A percentile compares a stretch with the other conserved stretches of the same genome.
Conservation (phyloP, 805 yeast species). For the Candida pini region DNA sequence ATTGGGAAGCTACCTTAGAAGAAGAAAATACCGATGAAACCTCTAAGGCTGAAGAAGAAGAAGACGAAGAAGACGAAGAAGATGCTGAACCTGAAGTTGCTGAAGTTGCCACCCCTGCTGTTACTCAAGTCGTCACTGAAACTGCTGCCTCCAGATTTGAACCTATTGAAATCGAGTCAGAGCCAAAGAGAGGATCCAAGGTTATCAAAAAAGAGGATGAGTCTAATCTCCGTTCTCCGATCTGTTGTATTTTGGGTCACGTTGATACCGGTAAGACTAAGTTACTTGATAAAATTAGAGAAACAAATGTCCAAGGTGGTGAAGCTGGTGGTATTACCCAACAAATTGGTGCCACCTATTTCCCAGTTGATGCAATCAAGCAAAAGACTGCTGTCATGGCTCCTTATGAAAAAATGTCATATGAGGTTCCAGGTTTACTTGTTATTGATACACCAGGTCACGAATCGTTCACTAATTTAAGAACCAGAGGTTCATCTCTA, state of each 20-base stretch:
- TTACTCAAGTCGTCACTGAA: slow-evolving; percentile 5
- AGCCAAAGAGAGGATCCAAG: slow-evolving; percentile 9
- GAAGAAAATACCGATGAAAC: slow-evolving; percentile 30
- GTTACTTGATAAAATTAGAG: slow-evolving; percentile 93
- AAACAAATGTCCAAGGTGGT: slow-evolving; percentile 99
- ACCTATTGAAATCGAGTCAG: slow-evolving; percentile 12
- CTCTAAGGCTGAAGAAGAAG: slow-evolving; percentile 27
- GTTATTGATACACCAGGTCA: slow-evolving; percentile 99
- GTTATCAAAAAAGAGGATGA: slow-evolving; percentile 14
- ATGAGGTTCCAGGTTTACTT: slow-evolving; percentile 94
- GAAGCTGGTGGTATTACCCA: slow-evolving; percentile 99
- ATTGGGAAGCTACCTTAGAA: slow-evolving; percentile 40
- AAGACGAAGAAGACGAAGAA: slow-evolving; percentile 23
- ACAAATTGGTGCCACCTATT: slow-evolving; percentile 99
- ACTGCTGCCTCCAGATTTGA: no score
- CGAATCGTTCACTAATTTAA: slow-evolving; percentile 96
- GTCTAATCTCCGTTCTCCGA: slow-evolving; percentile 87
- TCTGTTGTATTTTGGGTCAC: slow-evolving; percentile 98
- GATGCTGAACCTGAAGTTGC: slow-evolving; percentile 21
- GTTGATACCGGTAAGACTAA: slow-evolving; percentile 99
- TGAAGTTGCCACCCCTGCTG: slow-evolving; percentile 10
- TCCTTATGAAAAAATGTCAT: slow-evolving; percentile 73
- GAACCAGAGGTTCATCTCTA: slow-evolving; percentile 97
- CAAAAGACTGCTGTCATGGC: slow-evolving; percentile 91
- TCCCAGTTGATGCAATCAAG: slow-evolving; percentile 93